These are phyloP conservation scores for Patellaria atrata DNA, from an alignment of 495 filamentous ascomycete genomes.

Conservation along the genomic window DNA sequence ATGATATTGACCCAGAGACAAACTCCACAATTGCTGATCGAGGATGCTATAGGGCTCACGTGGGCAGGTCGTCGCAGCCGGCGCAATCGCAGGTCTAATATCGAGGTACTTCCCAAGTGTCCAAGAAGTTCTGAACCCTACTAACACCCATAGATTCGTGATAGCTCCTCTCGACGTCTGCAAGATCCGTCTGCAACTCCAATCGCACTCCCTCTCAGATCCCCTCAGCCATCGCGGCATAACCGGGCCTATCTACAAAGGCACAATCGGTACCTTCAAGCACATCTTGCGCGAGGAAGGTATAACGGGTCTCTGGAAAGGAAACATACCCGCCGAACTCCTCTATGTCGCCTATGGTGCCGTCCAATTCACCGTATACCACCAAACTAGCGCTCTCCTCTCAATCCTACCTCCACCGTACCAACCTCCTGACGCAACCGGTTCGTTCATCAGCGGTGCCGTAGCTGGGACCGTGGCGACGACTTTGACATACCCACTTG, in stretches of 20 bases:
- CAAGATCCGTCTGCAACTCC: conserved; percentile 91
- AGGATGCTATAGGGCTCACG: conserved; percentile 49
- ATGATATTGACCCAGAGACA: background rate
- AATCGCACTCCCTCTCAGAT: conserved; percentile 65
- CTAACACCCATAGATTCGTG: conserved; percentile 46
- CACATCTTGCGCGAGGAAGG: conserved; percentile 68
- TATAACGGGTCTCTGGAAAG: conserved; percentile 85
- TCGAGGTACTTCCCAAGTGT: conserved; percentile 43
- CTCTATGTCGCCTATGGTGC: conserved; percentile 84
- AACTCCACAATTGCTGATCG: too few relatives aligned
- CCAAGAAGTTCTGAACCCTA: conserved; percentile 1
- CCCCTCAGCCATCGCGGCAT: conserved; percentile 39
- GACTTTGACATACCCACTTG: conserved; percentile 75
- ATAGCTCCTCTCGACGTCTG: conserved; percentile 88
- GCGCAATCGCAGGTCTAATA: conserved; percentile 75
- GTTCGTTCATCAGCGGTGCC: conserved; percentile 69
- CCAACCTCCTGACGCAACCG: conserved; percentile 41
- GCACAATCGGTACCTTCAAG: conserved; percentile 61
- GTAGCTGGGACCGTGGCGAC: conserved; percentile 69
- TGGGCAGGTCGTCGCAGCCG: conserved; percentile 67
- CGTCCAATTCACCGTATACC: conserved; percentile 84
- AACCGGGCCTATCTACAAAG: conserved; percentile 57
- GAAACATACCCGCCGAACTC: conserved; percentile 87
- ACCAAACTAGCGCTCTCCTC: conserved; percentile 39
- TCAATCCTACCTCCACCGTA: conserved; percentile 37